Evolutionary conservation across 768 basidiomycete genomes (phyloP), one percentile per base, ranked within the genome.

Genomic region (Lepiota subincarnata): DNA sequence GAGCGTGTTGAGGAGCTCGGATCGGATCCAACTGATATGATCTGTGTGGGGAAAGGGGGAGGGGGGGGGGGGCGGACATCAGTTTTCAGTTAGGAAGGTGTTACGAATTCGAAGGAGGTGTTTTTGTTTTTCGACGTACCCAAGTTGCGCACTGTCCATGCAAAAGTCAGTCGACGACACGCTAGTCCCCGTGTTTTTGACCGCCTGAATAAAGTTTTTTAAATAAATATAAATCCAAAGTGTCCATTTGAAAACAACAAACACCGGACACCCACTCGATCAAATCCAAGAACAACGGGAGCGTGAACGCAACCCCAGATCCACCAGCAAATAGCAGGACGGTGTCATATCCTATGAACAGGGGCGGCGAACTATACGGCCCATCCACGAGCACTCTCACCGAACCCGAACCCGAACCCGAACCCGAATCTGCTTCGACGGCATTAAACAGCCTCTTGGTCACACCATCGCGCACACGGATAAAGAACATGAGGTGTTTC

Each of bases 391-490:
- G 72, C 11, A 80, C 74, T 26, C 72, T 72, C 8, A 55, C 48
- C 14, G 57, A 41, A 13, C 19, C 49, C 24, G 24, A 24, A 24
- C 24, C 24, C 24, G 57, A 41, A 13, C 19, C 49, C 24, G 24
- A 24, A 24, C 24, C 24, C 24, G n/a, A n/a, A 14, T 50, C 61
- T 1, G 42, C 18, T 4, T 48, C 54, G 2, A 71, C 75, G 1
- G 50, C 64, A 43, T 73, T 61, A 40, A 66, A 62, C 13, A 84
- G 66, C 0, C 74, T 70, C 59, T 71, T 73, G 3, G 86, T 88
- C 62, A 86, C 82, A 0, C 87, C 87, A 14, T 72, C 66, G 35
- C 77, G 70, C 14, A 81, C 81, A 14, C 82, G 75, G 55, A 87
- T 67, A 44, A 88, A 65, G 66, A 88, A 86, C 1, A 72, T 68